Base-by-base conservation (phyloP, 441 rosid genomes). In the Corymbia citriodora region DNA sequence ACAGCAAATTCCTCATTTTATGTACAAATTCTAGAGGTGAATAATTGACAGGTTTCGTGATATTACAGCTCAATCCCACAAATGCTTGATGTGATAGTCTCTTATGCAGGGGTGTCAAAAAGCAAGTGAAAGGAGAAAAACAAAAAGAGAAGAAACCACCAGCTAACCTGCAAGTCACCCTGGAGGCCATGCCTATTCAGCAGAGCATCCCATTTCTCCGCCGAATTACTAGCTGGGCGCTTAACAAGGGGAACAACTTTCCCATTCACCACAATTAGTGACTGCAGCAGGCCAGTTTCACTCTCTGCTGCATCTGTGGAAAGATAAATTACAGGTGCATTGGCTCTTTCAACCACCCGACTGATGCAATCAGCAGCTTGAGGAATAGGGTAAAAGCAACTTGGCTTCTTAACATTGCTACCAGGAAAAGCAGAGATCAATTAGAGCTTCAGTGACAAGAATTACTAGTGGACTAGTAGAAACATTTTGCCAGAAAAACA, bases 301-400 rank as follows among this genome's bases (percentile, higher is more conserved):
- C 99, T 96, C 83, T 94, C 98, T 49, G 99, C 99, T 21, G 99
- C 99, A 94, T 97, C 99, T 18, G 99, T 98, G 88, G 99, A 98
- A 90, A 98, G 99, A 92, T 98, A 98, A 90, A 97, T 93, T 19
- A 96, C 97, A 52, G 96, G 96, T n/a, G 95, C 92, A 89, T 94
- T 93, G 87, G 95, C 93, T 92, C 94, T 96, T 92, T 94, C 99
- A 93, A 93, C 97, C 89, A 97, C 90, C 90, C 97, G 94, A 79
- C 94, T 81, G 31, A 98, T 96, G 92, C 99, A 98, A 88, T 95
- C 97, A 10, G 99, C 99, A 49, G 99, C 99, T 96, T 98, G 99
- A 48, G 99, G 99, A 89, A 97, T 92, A 17, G 99, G 98, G 92
- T 94, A 98, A 92, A 97, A 98, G 94, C 99, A 97, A 92, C 99